These are phyloP conservation scores for Phlyctochytrium planicorne DNA, from an alignment of 192 early-diverging fungal species.

Conservation along the genomic window DNA sequence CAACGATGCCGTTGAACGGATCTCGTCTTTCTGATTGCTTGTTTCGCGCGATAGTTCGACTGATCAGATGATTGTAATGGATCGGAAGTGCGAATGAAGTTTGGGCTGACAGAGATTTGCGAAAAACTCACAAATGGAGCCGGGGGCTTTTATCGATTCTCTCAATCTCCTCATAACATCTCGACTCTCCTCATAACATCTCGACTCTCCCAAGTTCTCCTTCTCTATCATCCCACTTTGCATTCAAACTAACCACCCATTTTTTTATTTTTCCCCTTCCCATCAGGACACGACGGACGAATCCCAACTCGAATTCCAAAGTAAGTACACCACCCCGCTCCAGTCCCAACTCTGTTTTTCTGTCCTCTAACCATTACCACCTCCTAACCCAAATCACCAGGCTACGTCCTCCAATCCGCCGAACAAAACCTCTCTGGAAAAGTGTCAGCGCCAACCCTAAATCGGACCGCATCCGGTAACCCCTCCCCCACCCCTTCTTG, in stretches of 20 bases:
- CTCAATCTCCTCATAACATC: too few relatives aligned
- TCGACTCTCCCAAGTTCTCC: not conserved
- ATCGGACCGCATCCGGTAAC: not conserved
- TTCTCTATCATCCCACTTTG: not conserved
- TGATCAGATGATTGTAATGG: not conserved
- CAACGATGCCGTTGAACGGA: not conserved
- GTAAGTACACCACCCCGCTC: slow-evolving; percentile 20
- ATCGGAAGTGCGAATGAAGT: not conserved
- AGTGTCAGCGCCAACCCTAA: not conserved
- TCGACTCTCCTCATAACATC: too few relatives aligned
- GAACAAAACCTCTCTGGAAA: slow-evolving; percentile 40
- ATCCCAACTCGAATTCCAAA: slow-evolving; percentile 54
- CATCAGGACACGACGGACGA: slow-evolving; percentile 36
- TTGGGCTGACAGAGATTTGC: not conserved
- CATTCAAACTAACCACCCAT: not conserved
- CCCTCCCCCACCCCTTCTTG: not conserved
- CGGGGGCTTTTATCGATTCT: too few relatives aligned
- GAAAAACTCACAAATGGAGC: not conserved
- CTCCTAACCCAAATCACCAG: slow-evolving; percentile 12
- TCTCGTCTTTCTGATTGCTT: not conserved
- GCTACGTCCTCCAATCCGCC: slow-evolving; percentile 49
- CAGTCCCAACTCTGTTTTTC: not conserved
- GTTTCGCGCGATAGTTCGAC: not conserved
- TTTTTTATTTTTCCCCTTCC: not conserved
- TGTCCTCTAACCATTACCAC: slow-evolving; percentile 2